Conservation (phyloP, 108 stramenopile genomes). For the Cyclotella cryptica region DNA sequence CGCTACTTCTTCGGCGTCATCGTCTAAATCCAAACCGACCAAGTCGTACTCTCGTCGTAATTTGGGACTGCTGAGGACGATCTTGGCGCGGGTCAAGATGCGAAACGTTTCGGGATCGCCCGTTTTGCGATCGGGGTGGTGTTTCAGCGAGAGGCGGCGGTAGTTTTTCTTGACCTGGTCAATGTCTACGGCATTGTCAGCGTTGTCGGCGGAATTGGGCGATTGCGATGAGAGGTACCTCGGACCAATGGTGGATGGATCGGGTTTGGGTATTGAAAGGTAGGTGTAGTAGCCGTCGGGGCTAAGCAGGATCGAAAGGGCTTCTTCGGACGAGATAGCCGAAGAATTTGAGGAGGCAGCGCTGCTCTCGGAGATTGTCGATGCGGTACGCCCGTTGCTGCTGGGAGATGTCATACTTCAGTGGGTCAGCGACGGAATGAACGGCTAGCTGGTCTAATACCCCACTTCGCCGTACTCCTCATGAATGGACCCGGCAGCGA, state of each 20-base stretch:
- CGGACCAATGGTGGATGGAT: slow-evolving; percentile 1
- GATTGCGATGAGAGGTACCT: neutral
- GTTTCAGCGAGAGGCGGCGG: slow-evolving; percentile 67
- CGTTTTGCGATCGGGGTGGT: slow-evolving; percentile 78
- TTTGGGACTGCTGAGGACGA: slow-evolving; percentile 71
- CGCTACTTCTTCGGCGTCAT: slow-evolving; percentile 63
- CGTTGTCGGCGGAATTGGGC: neutral
- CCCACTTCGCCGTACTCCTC: too few species aligned
- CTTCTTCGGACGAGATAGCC: slow-evolving; percentile 53
- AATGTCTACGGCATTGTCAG: slow-evolving; percentile 45
- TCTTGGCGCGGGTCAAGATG: slow-evolving; percentile 78
- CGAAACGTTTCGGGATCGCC: slow-evolving; percentile 87
- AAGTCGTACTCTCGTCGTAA: slow-evolving; percentile 85
- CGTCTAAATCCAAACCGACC: slow-evolving; percentile 85
- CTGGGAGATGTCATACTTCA: neutral
- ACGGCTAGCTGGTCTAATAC: too few species aligned
- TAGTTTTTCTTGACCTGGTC: slow-evolving; percentile 84
- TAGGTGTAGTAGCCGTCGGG: slow-evolving; percentile 91
- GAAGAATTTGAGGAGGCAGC: slow-evolving; percentile 4
- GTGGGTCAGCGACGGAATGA: neutral
- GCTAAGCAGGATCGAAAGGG: slow-evolving; percentile 68
- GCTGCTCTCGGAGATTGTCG: slow-evolving; percentile 10
- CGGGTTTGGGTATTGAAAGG: slow-evolving; percentile 64
- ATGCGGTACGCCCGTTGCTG: slow-evolving; percentile 7
- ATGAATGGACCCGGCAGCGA: too few species aligned